Conservation (phyloP, 225 moss, liverwort and hornwort genomes). For the Ulota crispa region DNA sequence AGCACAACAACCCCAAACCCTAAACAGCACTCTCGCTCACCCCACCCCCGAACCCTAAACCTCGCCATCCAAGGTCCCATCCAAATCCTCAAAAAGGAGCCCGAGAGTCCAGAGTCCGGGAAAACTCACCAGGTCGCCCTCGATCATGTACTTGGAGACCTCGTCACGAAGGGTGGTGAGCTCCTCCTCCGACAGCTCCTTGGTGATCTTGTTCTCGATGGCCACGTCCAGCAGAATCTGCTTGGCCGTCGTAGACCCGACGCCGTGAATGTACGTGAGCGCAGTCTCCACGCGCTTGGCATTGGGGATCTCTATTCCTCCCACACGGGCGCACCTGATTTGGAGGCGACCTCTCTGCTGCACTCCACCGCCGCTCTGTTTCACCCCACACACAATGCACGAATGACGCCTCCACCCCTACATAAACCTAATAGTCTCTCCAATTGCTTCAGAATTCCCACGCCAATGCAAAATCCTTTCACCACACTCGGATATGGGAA, state of each 20-base stretch:
- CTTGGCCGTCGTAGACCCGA: constrained; percentile 69
- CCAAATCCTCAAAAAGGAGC: neutral
- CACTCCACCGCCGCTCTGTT: neutral
- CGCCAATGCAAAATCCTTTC: neutral
- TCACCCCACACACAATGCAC: neutral
- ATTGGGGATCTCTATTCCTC: constrained; percentile 87
- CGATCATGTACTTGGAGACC: constrained; percentile 85
- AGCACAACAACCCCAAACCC: neutral
- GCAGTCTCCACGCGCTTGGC: constrained; percentile 78
- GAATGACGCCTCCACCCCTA: neutral
- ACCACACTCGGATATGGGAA: neutral
- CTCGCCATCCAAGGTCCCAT: neutral
- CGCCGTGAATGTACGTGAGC: constrained; percentile 81
- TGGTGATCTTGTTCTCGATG: constrained; percentile 78
- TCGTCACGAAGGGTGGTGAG: constrained; percentile 82
- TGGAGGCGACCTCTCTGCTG: constrained; percentile 36
- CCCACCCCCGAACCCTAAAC: constrained; percentile 8
- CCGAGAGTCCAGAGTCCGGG: neutral
- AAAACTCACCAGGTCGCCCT: constrained; percentile 75
- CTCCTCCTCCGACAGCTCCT: constrained; percentile 78
- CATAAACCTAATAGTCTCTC: neutral
- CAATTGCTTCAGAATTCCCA: neutral
- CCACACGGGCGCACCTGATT: constrained; percentile 87
- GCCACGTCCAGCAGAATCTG: constrained; percentile 83
- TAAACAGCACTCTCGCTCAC: neutral